Base-by-base conservation (phyloP, 352 stramenopile species). In the Globisporangium perplexum region DNA sequence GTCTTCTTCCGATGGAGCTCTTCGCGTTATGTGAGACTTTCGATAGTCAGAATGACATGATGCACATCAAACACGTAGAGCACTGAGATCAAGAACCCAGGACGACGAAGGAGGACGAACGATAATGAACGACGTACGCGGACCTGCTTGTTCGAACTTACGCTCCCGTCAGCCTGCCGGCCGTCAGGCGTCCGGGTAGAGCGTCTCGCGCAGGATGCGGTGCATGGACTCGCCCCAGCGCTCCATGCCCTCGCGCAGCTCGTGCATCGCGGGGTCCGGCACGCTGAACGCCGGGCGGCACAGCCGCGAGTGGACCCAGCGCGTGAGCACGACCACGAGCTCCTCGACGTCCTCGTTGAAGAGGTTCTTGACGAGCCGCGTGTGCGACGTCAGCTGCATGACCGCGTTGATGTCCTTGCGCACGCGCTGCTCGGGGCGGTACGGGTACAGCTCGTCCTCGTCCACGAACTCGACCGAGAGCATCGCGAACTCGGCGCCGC, bases 361-460 rank as follows among this genome's bases (percentile, higher is more conserved):
- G 65, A 17, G 46, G 65, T 74, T n/a, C 14, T 33, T 31, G 10
- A 48, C 50, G 8, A 22, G 38, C 2, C 26, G 56, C 18, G 31
- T 72, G 35, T 63, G 54, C 35, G 57, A 59, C 30, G 51, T 63
- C 3, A 54, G 26, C 45, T 63, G 35, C 23, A 73, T 62, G 17
- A 75, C 62, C 28, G 62, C 68, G 4, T 60, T 76, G 3, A 58
- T 58, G 36, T 84, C 73, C 23, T 74, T 71, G 3, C 73, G 65
- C n/a, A 85, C 55, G 7, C 73, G 72, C 36, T 74, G 53, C 3
- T 53, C 20, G 0, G 67, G 54, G 6, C 63, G 69, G 24, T 80
- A 85, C 30, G 71, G 69, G 47, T 77, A 71, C 35, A 65, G 55
- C 14, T 69, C 71, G 54, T 84, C 73, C 6, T 57, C 50, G 47